phyloP scores from a whole-genome alignment of 345 rosid genomes.

The Populus deltoides region DNA sequence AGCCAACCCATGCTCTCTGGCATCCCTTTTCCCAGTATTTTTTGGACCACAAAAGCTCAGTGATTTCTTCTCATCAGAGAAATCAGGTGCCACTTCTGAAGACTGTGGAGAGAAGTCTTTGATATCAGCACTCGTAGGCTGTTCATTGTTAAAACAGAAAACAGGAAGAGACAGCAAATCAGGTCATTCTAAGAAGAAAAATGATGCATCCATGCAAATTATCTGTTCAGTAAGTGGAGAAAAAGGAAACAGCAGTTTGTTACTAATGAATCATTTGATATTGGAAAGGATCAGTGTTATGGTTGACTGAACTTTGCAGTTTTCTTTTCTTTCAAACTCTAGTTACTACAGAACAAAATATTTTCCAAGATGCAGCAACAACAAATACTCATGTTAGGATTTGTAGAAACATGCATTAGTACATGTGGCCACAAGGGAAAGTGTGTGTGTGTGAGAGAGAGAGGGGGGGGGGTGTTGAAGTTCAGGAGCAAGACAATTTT shows the following conservation, averaged over 20 bases:
- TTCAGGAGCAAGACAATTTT: neutral
- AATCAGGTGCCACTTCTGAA: conserved; percentile 20
- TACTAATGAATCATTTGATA: neutral
- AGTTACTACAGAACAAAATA: neutral
- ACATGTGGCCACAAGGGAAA: neutral
- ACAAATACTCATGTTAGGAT: neutral
- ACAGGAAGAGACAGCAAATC: conserved; percentile 15
- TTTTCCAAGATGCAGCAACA: neutral
- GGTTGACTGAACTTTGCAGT: neutral
- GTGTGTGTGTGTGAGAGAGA: neutral
- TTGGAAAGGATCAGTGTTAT: neutral
- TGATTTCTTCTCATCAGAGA: conserved; percentile 14
- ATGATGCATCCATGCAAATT: neutral
- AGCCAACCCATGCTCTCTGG: conserved; percentile 12
- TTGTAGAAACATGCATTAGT: neutral
- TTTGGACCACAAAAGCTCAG: conserved; percentile 1
- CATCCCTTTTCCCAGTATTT: conserved; percentile 13
- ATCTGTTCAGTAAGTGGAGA: neutral
- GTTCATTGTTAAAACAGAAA: conserved; percentile 13
- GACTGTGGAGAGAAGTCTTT: conserved; percentile 5
- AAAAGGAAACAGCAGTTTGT: neutral
- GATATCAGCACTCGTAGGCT: conserved; percentile 18
- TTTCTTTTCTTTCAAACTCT: neutral
- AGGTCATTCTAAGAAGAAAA: neutral
- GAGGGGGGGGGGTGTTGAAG: neutral